A percentile compares a stretch with the other conserved stretches of the same genome.
Conservation (phyloP, 352 stramenopile genomes). For the Phytophthora fragariaefolia region DNA sequence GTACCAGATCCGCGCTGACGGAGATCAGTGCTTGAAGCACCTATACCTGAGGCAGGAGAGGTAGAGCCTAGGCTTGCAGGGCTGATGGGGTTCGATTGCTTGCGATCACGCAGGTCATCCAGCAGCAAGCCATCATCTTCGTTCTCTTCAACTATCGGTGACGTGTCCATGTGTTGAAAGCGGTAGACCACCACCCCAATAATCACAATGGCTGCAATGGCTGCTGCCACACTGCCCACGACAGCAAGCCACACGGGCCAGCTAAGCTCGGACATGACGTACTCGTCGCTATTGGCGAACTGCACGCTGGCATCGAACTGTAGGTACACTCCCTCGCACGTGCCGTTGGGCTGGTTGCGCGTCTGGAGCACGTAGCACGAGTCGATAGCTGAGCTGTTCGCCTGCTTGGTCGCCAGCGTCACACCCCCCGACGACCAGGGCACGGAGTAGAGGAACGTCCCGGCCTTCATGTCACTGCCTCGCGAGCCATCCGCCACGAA, state of each 20-base stretch:
- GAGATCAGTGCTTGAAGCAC: conserved; percentile 21
- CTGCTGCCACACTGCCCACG: conserved; percentile 63
- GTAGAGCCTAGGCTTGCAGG: conserved; percentile 25
- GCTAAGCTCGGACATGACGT: conserved; percentile 61
- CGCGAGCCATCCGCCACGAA: conserved; percentile 83
- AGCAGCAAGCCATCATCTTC: conserved; percentile 51
- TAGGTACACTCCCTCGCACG: conserved; percentile 74
- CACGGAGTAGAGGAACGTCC: conserved; percentile 70
- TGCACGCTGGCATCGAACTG: conserved; percentile 67
- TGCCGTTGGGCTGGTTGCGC: conserved; percentile 64
- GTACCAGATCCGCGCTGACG: conserved; percentile 32
- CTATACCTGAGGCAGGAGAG: conserved; percentile 22
- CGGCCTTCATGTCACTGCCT: conserved; percentile 60
- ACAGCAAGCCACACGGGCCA: conserved; percentile 63
- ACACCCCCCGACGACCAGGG: conserved; percentile 31
- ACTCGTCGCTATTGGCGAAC: conserved; percentile 61
- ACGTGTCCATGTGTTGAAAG: conserved; percentile 39
- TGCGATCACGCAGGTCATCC: conserved; percentile 28
- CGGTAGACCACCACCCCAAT: conserved; percentile 63
- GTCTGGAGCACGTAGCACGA: conserved; percentile 78
- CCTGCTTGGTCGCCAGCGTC: conserved; percentile 31
- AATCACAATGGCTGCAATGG: conserved; percentile 49
- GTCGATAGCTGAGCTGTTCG: conserved; percentile 51
- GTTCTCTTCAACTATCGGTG: conserved; percentile 24
- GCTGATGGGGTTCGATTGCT: conserved; percentile 10